Base-by-base conservation (phyloP, 1,284 basidiomycete genomes). In the Chalciporus sp. region DNA sequence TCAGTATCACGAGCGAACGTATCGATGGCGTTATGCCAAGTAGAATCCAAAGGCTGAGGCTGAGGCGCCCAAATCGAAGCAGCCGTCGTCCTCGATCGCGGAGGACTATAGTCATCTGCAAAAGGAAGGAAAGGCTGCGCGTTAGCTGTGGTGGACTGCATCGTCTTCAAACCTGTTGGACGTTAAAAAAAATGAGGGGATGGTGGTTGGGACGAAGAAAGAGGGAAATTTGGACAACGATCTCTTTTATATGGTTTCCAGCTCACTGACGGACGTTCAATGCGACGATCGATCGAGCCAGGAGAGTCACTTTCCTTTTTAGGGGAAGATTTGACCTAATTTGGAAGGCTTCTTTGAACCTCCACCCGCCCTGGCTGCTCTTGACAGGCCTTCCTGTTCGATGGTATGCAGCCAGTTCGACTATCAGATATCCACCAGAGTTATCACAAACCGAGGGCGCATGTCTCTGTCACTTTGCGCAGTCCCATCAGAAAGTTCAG, bases 51-150 rank as follows among this genome's bases (percentile, higher is more conserved):
- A 6, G 80, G 79, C 68, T 87, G 85, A 12, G 86, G 85, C 63
- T 85, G 86, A 12, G 88, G 88, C 2, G 87, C 88, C 87, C 88
- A 90, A 59, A 90, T 90, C 52, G 87, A 89, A 17, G 74, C 75
- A 28, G 77, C 68, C 0, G 72, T 65, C 1, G 73, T 62, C 60
- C 74, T 71, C 23, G 72, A 76, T 28, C 72, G 60, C 6, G 71
- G 71, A 26, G 63, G 69, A 49, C 54, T 66, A 52, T 66, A 60
- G 14, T 73, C 52, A 17, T 64, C 56, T 11, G 58, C 51, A 51
- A 63, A 72, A 1, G 58, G 69, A 60, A 46, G 62, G 52, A 66
- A 74, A 44, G 70, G 51, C 58, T 66, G 69, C 5, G 57, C 16
- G 44, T 50, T 44, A 42, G 7, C 52, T 9, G 66, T 49, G 37